Conservation (phyloP, 495 filamentous ascomycete species). For the Penicillium cataractarum region DNA sequence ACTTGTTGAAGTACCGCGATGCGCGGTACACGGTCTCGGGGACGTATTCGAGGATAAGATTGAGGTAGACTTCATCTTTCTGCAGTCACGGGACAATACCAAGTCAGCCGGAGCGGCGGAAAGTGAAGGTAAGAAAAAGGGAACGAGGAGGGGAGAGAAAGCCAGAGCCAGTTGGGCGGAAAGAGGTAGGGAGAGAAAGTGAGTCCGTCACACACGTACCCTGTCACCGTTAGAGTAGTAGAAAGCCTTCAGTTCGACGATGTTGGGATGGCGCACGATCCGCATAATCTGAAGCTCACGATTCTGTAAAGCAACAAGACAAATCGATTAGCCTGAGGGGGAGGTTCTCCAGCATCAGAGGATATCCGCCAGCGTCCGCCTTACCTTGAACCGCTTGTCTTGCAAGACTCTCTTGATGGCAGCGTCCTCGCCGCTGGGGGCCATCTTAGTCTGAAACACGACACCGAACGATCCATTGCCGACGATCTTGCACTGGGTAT, state of each 20-base stretch:
- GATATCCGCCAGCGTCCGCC: slow-evolving; percentile 8
- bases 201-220: slow-evolving; percentile 61
- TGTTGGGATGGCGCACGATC: slow-evolving; percentile 97
- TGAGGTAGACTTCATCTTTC: slow-evolving; percentile 99
- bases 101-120: slow-evolving; percentile 24
- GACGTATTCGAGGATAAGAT: slow-evolving; percentile 96
- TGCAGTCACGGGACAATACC: slow-evolving; percentile 35
- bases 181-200: slow-evolving; percentile 11
- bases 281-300: slow-evolving; percentile 99
- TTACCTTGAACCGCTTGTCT: slow-evolving; percentile 98
- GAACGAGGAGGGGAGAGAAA: slow-evolving; percentile 5
- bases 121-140: background rate
- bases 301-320: slow-evolving; percentile 61
- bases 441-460: slow-evolving; percentile 98
- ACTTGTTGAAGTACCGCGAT: slow-evolving; percentile 99
- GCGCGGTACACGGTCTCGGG: slow-evolving; percentile 98
- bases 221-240: slow-evolving; percentile 99
- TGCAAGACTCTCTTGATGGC: slow-evolving; percentile 98
- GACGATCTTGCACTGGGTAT: slow-evolving; percentile 99
- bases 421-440: slow-evolving; percentile 94
- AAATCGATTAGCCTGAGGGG: slow-evolving; percentile 2
- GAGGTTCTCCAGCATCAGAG: background rate
- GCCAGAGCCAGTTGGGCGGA: slow-evolving; percentile 2
- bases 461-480: slow-evolving; percentile 99
- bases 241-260: slow-evolving; percentile 97